Base-by-base conservation (phyloP, 768 basidiomycete species). In the Rhizopogon vesiculosus region DNA sequence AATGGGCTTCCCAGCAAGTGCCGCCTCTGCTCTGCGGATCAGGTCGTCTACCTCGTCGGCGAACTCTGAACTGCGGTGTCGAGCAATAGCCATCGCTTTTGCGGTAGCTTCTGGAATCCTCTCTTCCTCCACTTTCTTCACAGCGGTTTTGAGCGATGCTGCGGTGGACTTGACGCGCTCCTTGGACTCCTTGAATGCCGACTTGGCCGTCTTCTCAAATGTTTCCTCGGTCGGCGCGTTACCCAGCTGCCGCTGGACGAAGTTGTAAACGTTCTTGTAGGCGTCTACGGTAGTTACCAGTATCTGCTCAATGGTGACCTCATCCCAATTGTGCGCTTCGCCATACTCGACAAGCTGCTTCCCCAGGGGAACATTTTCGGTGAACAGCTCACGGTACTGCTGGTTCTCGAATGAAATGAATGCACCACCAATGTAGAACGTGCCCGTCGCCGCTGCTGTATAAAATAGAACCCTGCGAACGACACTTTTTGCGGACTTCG, bases 361-460 rank as follows among this genome's bases (percentile, higher is more conserved):
- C 29, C 86, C 93, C 40, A 91, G 77, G 2, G 95, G 95, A 53
- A 94, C 84, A 42, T 81, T 77, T 62, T 86, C 82, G 54, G 84
- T 79, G 77, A 97, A 97, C 67, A 96, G 79, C 61, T 95, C 89
- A 66, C 89, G 85, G 76, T 95, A 97, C 2, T 76, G 69, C 61
- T 86, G 87, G 69, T 82, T 85, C 63, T 87, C 81, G 74, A 89
- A 87, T 19, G 91, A 83, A 56, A 85, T 73, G 69, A 90, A 88
- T 8, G 87, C 82, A 70, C 92, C 92, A 50, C 86, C 84, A 56
- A 86, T 74, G 77, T 94, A 96, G 76, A 93, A 93, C 16, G 85
- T 83, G 46, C 86, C 82, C 16, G 83, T 82, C 19, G 84, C 77
- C 9, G 83, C 78, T 42, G 86, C 72, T 15, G 90, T 85, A 53